Conservation (phyloP, 2,329 filamentous ascomycete genomes). For the Neofusicoccum umdonicola region DNA sequence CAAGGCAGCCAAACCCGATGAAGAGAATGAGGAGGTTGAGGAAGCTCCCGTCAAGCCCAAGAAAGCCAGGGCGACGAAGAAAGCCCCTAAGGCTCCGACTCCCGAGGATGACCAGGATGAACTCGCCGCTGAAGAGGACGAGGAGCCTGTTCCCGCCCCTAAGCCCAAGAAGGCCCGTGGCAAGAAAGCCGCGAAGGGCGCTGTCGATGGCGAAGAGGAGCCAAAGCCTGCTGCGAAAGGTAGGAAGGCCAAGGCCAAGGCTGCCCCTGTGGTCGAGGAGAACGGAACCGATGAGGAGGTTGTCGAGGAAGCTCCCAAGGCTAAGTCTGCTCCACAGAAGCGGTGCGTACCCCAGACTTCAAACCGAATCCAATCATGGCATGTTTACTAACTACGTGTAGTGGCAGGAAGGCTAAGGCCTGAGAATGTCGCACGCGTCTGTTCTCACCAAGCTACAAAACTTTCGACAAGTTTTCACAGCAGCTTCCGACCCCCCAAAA, state of each 20-base stretch:
- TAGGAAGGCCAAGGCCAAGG: constrained; percentile 3
- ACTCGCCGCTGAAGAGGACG: constrained; percentile 22
- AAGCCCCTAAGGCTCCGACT: constrained; percentile 15
- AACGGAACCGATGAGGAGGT: not conserved
- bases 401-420: constrained; percentile 12
- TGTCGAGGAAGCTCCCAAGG: constrained; percentile 5
- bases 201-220: not conserved
- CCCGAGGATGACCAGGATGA: constrained; percentile 31
- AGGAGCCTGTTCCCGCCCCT: constrained; percentile 31
- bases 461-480: not conserved
- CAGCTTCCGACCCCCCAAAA: too few relatives aligned
- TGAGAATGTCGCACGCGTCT: not conserved
- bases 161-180: constrained; percentile 33
- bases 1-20: constrained; percentile 20
- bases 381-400: not conserved
- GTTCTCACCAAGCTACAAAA: not conserved
- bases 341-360: not conserved
- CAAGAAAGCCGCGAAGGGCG: constrained; percentile 34
- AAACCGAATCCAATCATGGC: not conserved
- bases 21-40: constrained; percentile 12
- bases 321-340: constrained; percentile 6
- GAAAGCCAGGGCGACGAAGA: constrained; percentile 22
- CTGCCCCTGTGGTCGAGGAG: not conserved
- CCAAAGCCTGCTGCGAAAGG: not conserved
- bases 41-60: constrained; percentile 11